Evolutionary conservation across 768 basidiomycete genomes (phyloP).

Genomic region (Tylopilus felleus): DNA sequence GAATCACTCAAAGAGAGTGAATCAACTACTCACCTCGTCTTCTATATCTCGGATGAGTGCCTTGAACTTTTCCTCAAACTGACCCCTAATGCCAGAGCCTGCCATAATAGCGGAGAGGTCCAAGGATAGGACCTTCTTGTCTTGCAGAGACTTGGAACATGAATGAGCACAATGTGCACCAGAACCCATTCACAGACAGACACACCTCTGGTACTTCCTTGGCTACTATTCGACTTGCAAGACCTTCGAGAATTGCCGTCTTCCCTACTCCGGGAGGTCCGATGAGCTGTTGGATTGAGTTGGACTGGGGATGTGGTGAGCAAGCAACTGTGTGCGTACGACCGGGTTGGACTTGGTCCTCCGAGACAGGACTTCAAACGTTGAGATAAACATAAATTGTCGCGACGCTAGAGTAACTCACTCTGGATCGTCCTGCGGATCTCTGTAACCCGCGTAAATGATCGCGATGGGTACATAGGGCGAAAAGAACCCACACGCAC

Average conservation of each 20-base stretch:
- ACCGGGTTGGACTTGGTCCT: constrained; percentile 93
- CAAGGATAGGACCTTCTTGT: constrained; percentile 84
- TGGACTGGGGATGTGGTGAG: background rate
- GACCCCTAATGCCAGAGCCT: constrained; percentile 87
- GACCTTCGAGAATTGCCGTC: constrained; percentile 87
- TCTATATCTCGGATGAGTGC: constrained; percentile 87
- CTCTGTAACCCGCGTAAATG: constrained; percentile 40
- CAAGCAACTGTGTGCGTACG: constrained; percentile 38
- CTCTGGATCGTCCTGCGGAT: constrained; percentile 91
- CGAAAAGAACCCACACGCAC: constrained; percentile 30
- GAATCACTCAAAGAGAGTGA: constrained; percentile 25
- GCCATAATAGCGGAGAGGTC: constrained; percentile 84
- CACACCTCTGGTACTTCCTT: constrained; percentile 88
- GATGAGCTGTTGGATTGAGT: constrained; percentile 50
- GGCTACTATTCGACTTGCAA: constrained; percentile 81
- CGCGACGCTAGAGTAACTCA: constrained; percentile 32
- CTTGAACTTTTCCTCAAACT: constrained; percentile 94
- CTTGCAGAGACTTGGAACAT: constrained; percentile 63
- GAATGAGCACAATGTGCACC: background rate
- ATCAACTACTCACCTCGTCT: constrained; percentile 52
- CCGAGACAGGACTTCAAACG: constrained; percentile 65
- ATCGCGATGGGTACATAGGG: background rate
- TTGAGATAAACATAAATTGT: background rate
- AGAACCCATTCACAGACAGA: background rate
- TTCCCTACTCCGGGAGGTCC: constrained; percentile 91